A percentile compares a stretch with the other conserved stretches of the same genome.
Conservation (phyloP, 1,139 yeast species). For the Geotrichum australiense region DNA sequence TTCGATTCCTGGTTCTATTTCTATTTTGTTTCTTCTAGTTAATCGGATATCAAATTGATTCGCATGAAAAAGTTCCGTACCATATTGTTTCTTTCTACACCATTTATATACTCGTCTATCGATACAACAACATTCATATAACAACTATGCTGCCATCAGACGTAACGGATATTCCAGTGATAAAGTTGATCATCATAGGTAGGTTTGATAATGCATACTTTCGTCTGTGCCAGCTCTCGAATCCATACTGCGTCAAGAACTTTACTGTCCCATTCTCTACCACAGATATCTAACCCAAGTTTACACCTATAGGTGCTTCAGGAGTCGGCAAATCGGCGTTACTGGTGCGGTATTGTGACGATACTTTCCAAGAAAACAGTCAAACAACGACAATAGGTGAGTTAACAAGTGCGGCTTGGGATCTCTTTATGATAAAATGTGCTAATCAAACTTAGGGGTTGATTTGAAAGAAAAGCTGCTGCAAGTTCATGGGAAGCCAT, state of each 20-base stretch:
- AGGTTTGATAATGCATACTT: neutral
- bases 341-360: constrained; percentile 15
- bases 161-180: constrained; percentile 11
- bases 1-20: too few species aligned
- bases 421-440: too few species aligned
- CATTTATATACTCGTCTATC: neutral
- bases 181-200: constrained; percentile 17
- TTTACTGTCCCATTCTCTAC: too few species aligned
- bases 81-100: neutral
- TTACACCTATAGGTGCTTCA: constrained; percentile 9
- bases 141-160: constrained; percentile 16
- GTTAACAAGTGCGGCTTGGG: too few species aligned
- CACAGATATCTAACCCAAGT: neutral
- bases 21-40: too few species aligned
- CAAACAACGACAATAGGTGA: constrained; percentile 16
- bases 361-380: constrained; percentile 14
- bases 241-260: too few species aligned
- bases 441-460: constrained; percentile 13
- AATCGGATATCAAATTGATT: neutral
- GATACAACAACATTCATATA: constrained; percentile 1
- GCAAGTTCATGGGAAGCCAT: constrained; percentile 16
- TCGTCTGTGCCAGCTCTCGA: too few species aligned
- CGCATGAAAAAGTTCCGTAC: too few species aligned
- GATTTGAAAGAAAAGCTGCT: constrained; percentile 15
- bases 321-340: constrained; percentile 18